Evolutionary conservation across 768 basidiomycete genomes (phyloP).

Genomic region (Pleurotus giganteus): DNA sequence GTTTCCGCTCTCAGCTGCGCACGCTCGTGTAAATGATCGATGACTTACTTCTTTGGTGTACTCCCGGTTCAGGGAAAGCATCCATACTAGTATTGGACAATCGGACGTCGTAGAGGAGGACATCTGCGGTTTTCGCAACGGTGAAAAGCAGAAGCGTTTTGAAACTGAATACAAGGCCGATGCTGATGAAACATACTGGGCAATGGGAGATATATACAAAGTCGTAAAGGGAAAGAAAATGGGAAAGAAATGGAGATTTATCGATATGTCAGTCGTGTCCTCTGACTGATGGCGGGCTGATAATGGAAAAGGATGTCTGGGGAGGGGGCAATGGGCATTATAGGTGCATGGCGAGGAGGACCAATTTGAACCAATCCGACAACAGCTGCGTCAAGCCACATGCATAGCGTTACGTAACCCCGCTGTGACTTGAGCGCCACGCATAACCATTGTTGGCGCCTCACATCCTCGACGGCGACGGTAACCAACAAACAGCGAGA

Average conservation of each 20-base stretch:
- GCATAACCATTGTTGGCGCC: background rate
- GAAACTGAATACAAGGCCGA: background rate
- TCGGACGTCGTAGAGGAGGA: conserved; percentile 25
- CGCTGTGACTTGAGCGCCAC: too few species aligned
- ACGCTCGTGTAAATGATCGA: background rate
- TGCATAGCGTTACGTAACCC: background rate
- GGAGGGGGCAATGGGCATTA: conserved; percentile 10
- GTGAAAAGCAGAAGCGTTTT: background rate
- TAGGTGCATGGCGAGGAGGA: conserved; percentile 1
- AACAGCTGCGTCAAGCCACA: background rate
- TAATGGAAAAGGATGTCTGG: background rate
- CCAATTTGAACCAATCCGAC: background rate
- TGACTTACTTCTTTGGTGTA: conserved; percentile 58
- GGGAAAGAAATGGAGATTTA: background rate
- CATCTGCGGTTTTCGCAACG: background rate
- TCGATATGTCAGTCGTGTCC: background rate
- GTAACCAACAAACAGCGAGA: too few species aligned
- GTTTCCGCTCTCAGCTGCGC: conserved; percentile 11
- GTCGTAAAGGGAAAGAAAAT: background rate
- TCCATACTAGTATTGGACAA: conserved; percentile 76
- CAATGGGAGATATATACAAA: background rate
- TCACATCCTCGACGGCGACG: too few species aligned
- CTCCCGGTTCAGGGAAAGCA: conserved; percentile 75
- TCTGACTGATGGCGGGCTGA: background rate
- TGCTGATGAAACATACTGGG: background rate